Conservation (phyloP, 768 basidiomycete genomes). For the Lanmaoa rubissima region DNA sequence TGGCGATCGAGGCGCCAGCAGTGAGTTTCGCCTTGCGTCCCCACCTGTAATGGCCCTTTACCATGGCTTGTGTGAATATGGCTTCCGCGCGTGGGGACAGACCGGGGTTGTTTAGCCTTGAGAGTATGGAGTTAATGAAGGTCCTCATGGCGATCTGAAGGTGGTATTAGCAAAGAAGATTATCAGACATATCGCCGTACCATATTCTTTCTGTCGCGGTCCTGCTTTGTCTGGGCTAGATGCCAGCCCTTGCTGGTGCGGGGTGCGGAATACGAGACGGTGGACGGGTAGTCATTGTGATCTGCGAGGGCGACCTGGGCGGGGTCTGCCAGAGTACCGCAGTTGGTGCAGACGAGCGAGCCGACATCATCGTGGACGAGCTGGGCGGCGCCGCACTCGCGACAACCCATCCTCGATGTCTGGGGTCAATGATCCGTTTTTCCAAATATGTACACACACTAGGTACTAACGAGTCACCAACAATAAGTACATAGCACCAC, state of each 20-base stretch:
- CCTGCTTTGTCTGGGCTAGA: slow-evolving; percentile 64
- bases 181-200: slow-evolving; percentile 38
- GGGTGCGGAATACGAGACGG: slow-evolving; percentile 44
- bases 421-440: no score
- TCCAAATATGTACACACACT: no score
- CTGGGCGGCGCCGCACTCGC: slow-evolving; percentile 51
- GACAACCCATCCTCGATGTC: slow-evolving; percentile 36
- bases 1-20: slow-evolving; percentile 65
- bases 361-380: slow-evolving; percentile 57
- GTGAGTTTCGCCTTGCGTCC: slow-evolving; percentile 68
- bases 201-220: slow-evolving; percentile 59
- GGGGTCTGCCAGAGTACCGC: slow-evolving; percentile 68
- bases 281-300: slow-evolving; percentile 34
- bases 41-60: slow-evolving; percentile 61
- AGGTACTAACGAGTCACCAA: no score
- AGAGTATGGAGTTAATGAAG: slow-evolving; percentile 60
- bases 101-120: slow-evolving; percentile 57
- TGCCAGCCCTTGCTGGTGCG: slow-evolving; percentile 55
- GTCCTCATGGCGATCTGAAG: slow-evolving; percentile 58
- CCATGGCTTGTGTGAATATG: slow-evolving; percentile 69
- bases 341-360: slow-evolving; percentile 64
- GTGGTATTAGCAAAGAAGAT: slow-evolving; percentile 14
- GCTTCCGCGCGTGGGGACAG: slow-evolving; percentile 62
- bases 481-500: no score
- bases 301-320: slow-evolving; percentile 58